phyloP scores from a whole-genome alignment of 2,329 filamentous ascomycete species.

The Xylariaceae sp. region DNA sequence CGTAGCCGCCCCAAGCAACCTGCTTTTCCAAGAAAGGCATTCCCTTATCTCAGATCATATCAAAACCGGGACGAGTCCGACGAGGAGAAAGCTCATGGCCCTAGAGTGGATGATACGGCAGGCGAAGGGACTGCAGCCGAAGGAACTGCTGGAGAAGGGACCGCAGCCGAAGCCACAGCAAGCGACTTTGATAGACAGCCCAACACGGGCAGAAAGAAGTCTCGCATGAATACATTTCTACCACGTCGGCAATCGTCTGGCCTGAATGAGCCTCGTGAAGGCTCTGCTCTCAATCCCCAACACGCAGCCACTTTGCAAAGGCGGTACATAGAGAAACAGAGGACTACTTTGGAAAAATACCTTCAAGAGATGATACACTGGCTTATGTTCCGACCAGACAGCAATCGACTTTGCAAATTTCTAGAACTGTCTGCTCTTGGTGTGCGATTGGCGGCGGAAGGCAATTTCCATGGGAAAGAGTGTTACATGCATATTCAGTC shows the following conservation, averaged over 20 bases:
- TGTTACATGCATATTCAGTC: constrained; percentile 90
- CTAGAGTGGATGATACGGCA: constrained; percentile 36
- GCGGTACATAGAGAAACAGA: constrained; percentile 75
- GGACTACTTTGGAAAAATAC: constrained; percentile 82
- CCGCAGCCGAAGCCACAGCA: constrained; percentile 58
- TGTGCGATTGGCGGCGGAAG: constrained; percentile 88
- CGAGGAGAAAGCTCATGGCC: constrained; percentile 50
- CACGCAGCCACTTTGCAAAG: constrained; percentile 53
- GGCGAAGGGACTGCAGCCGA: constrained; percentile 43
- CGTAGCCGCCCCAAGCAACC: constrained; percentile 75
- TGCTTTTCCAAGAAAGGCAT: constrained; percentile 81
- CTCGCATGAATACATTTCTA: constrained; percentile 51
- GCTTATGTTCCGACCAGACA: constrained; percentile 94
- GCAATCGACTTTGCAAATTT: constrained; percentile 93
- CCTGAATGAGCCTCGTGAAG: constrained; percentile 44
- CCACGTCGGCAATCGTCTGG: constrained; percentile 52
- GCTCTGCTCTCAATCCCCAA: constrained; percentile 38
- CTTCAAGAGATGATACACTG: constrained; percentile 91
- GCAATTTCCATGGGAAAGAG: constrained; percentile 96
- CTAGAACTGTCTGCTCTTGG: constrained; percentile 91
- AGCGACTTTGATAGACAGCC: constrained; percentile 61
- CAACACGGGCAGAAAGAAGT: constrained; percentile 42
- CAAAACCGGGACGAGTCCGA: constrained; percentile 75
- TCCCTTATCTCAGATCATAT: constrained; percentile 81
- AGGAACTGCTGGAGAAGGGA: constrained; percentile 42